These are phyloP conservation scores for Lanmaoa rubissima DNA, from an alignment of 768 basidiomycete genomes.

Conservation along the genomic window DNA sequence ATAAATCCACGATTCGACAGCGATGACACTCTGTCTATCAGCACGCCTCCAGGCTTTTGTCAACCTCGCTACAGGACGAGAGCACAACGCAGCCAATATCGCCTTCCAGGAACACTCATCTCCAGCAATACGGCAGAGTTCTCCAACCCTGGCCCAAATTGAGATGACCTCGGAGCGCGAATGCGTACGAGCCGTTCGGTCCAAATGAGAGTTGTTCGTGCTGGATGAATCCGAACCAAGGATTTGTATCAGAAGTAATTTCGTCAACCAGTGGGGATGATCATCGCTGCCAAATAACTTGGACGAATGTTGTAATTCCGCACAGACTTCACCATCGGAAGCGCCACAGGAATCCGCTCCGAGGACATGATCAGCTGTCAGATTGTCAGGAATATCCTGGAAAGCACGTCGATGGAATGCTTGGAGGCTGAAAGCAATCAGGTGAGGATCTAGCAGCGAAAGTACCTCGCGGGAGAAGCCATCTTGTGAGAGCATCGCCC, in stretches of 20 bases:
- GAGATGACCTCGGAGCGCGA: conserved; percentile 71
- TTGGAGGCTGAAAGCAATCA: conserved; percentile 63
- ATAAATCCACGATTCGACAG: conserved; percentile 69
- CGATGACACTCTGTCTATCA: conserved; percentile 52
- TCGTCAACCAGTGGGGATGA: conserved; percentile 80
- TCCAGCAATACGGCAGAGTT: conserved; percentile 66
- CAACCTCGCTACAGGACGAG: conserved; percentile 69
- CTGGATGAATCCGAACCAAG: conserved; percentile 56
- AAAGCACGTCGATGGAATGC: conserved; percentile 57
- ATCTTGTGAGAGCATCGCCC: conserved; percentile 55
- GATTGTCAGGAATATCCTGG: conserved; percentile 50
- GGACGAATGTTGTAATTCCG: conserved; percentile 17
- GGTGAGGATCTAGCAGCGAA: conserved; percentile 55
- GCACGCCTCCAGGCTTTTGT: conserved; percentile 82
- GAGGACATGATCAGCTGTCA: conserved; percentile 47
- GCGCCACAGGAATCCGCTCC: conserved; percentile 25
- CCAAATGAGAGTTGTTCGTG: conserved; percentile 25
- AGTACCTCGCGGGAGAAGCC: conserved; percentile 70
- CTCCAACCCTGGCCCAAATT: conserved; percentile 71
- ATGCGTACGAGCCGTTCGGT: conserved; percentile 58
- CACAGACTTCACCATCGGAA: conserved; percentile 4
- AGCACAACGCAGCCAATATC: conserved; percentile 66
- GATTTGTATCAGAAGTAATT: conserved; percentile 66
- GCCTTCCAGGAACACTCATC: conserved; percentile 83
- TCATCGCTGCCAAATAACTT: conserved; percentile 68